Percentiles rank a stretch among this genome's conserved stretches.
Conservation (phyloP, 768 basidiomycete species). For the Hygrocybe punicea region DNA sequence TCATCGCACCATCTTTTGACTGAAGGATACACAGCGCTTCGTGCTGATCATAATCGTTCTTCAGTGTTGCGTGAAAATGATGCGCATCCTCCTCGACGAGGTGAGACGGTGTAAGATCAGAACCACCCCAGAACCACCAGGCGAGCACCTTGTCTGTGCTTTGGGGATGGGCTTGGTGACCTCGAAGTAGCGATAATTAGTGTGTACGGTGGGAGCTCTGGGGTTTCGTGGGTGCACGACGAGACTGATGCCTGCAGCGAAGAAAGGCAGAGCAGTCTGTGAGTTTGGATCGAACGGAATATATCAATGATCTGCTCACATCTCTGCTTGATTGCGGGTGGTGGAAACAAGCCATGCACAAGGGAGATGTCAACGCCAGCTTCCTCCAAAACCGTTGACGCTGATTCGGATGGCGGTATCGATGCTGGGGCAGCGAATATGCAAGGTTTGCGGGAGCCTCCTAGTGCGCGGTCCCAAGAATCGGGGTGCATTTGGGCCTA, state of each 20-base stretch:
- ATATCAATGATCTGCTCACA: constrained; percentile 89
- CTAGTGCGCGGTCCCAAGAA: too few species aligned
- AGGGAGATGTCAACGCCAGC: constrained; percentile 92
- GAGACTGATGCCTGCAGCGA: too few species aligned
- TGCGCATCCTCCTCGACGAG: constrained; percentile 80
- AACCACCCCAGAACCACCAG: too few species aligned
- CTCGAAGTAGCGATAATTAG: constrained; percentile 98
- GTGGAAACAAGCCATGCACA: constrained; percentile 79
- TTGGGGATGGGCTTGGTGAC: too few species aligned
- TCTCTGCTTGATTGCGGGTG: constrained; percentile 87
- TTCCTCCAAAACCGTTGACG: too few species aligned
- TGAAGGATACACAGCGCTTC: too few species aligned
- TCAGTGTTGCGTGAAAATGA: constrained; percentile 82
- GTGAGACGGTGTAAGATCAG: constrained; percentile 94
- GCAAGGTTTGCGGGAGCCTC: too few species aligned
- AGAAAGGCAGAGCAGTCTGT: constrained; percentile 56
- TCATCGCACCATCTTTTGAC: too few species aligned
- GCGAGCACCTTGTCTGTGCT: too few species aligned
- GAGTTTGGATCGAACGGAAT: constrained; percentile 59
- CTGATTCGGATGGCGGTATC: too few species aligned
- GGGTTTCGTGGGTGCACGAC: constrained; percentile 94
- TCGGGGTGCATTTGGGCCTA: too few species aligned
- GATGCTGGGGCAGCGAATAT: constrained; percentile 61
- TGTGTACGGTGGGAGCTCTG: constrained; percentile 88
- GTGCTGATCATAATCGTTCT: constrained; percentile 74